Base-by-base conservation (phyloP, 768 basidiomycete genomes). In the Auricularia sp. region DNA sequence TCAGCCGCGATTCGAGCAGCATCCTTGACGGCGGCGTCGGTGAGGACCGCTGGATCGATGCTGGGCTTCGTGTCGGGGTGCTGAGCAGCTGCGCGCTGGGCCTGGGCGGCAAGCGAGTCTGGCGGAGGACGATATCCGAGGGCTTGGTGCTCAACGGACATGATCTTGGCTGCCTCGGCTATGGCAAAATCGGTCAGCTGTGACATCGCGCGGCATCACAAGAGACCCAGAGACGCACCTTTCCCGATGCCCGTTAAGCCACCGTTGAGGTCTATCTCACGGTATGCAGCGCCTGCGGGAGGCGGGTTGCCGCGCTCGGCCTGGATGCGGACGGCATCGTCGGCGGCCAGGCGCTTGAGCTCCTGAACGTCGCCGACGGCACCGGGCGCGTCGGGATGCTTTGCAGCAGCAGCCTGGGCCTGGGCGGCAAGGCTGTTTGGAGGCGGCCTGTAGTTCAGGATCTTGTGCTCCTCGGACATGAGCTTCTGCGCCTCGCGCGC, bases 101-200 rank as follows among this genome's bases (percentile, higher is more conserved):
- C 75, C 23, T 73, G 65, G 3, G 75, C 72, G 3, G 76, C 76
- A 36, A 76, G 71, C 29, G 74, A 75, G 39, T 73, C 75, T 12
- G 72, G 66, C 12, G 75, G 75, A 1, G 76, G 76, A 3, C 72
- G 73, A 65, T 75, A 76, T 3, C 76, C 76, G 18, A 77, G 68
- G 0, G 73, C 73, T 53, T 73, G 73, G 70, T 76, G 76, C 64
- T 77, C 76, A 29, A 71, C 71, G 2, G 74, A 75, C 74, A 75
- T 74, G 62, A 76, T 63, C 62, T 70, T 74, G 29, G 23, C 12
- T 21, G 56, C 56, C 33, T 59, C 56, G 18, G 18, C 56, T 59
- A 29, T 33, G 8, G 23, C 47, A 18, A 29, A 16, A 21, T 51
- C 11, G 18, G 56, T 59, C 56, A 59, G 56, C 1, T 7, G 12